These are phyloP conservation scores for Blastocystis sp. DNA, from an alignment of 352 stramenopile species.

Conservation along the genomic window DNA sequence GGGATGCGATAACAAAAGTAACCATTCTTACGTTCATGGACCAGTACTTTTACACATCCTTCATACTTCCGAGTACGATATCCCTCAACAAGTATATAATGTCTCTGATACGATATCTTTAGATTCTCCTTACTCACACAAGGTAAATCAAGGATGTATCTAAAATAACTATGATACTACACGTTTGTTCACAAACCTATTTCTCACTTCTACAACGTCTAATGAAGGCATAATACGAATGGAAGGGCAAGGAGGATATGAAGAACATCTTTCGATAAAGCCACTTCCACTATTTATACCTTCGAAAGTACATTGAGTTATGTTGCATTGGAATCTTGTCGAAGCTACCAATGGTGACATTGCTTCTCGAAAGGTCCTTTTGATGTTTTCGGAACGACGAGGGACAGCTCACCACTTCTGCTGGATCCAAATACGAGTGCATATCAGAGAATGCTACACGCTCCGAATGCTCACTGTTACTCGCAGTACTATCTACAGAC, in stretches of 20 bases:
- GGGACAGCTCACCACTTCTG: background rate
- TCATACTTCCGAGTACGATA: background rate
- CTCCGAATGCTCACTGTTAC: background rate
- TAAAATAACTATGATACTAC: constrained; percentile 21
- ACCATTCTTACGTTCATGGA: background rate
- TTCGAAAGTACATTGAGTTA: background rate
- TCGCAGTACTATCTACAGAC: background rate
- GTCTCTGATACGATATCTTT: background rate
- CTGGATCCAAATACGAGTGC: background rate
- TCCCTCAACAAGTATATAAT: background rate
- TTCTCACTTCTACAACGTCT: constrained; percentile 12
- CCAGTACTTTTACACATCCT: constrained; percentile 31
- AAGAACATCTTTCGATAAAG: background rate
- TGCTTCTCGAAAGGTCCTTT: background rate
- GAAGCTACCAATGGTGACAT: background rate
- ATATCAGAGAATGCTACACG: background rate
- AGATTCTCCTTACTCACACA: constrained; percentile 17
- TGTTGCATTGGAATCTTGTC: background rate
- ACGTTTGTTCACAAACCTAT: background rate
- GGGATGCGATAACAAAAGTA: constrained; percentile 17
- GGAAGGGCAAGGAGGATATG: background rate
- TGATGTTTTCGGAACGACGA: background rate
- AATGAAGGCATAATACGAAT: background rate
- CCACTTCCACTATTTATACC: background rate
- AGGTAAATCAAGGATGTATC: constrained; percentile 27